These are phyloP conservation scores for Periconia sp. DNA, from an alignment of 2,329 filamentous ascomycete genomes.

Conservation along the genomic window DNA sequence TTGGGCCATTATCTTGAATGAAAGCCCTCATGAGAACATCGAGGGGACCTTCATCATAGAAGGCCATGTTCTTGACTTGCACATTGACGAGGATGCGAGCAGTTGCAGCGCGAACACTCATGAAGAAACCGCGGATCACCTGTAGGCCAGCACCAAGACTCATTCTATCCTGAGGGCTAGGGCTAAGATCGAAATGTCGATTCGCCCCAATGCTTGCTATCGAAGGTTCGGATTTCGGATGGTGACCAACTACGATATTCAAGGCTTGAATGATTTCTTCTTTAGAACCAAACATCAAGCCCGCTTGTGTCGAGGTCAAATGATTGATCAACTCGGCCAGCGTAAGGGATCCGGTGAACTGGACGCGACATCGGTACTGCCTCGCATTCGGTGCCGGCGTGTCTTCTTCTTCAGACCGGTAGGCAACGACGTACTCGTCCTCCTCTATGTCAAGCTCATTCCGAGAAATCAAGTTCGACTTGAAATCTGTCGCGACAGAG, in stretches of 20 bases:
- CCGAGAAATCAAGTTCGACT: slow-evolving; percentile 22
- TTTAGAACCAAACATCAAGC: slow-evolving; percentile 44
- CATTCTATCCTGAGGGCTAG: slow-evolving; percentile 24
- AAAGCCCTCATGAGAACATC: slow-evolving; percentile 19
- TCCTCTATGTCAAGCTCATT: slow-evolving; percentile 18
- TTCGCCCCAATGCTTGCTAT: slow-evolving; percentile 54
- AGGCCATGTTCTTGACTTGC: slow-evolving; percentile 61
- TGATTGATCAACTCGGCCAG: slow-evolving; percentile 45
- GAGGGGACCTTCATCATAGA: slow-evolving; percentile 52
- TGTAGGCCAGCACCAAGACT: slow-evolving; percentile 55
- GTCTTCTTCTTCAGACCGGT: slow-evolving; percentile 24
- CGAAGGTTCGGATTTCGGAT: slow-evolving; percentile 21
- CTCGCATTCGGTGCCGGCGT: slow-evolving; percentile 9
- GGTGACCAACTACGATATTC: slow-evolving; percentile 59
- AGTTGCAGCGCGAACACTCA: slow-evolving; percentile 60
- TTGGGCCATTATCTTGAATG: slow-evolving; percentile 18
- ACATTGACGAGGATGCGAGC: slow-evolving; percentile 61
- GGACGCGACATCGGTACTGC: slow-evolving; percentile 17
- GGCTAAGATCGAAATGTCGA: slow-evolving; percentile 44
- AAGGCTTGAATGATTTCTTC: slow-evolving; percentile 56
- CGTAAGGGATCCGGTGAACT: slow-evolving; percentile 20
- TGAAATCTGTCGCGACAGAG: slow-evolving; percentile 24
- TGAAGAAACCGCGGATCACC: slow-evolving; percentile 62
- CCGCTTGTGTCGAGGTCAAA: slow-evolving; percentile 45
- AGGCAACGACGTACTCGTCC: slow-evolving; percentile 14